Percentiles rank a stretch among this genome's conserved stretches.
Evolutionary conservation across 2,329 filamentous ascomycete genomes (phyloP).

Genomic region (Stemphylium beticola): DNA sequence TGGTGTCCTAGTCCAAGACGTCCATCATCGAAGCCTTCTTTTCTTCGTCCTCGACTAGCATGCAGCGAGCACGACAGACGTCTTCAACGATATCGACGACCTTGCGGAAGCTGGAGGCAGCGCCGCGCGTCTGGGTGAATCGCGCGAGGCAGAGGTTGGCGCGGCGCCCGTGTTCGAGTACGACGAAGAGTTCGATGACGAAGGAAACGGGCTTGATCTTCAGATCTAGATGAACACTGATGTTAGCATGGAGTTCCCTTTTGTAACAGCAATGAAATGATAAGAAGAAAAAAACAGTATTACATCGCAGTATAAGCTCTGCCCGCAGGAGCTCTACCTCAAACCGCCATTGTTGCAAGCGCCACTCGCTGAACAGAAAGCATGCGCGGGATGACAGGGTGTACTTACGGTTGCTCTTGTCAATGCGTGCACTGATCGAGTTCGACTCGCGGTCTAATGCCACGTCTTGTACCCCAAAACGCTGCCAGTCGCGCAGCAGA

Average conservation of each 20-base stretch:
- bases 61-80: slow-evolving; percentile 67
- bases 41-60: slow-evolving; percentile 68
- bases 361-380: slow-evolving; percentile 26
- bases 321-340: slow-evolving; percentile 25
- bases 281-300: slow-evolving; percentile 18
- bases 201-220: slow-evolving; percentile 88
- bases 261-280: not conserved
- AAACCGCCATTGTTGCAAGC: slow-evolving; percentile 20
- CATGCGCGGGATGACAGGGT: slow-evolving; percentile 6
- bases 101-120: slow-evolving; percentile 84
- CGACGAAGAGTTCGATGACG: slow-evolving; percentile 84
- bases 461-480: slow-evolving; percentile 81
- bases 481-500: slow-evolving; percentile 78
- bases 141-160: slow-evolving; percentile 79
- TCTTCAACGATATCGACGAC: slow-evolving; percentile 78
- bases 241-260: slow-evolving; percentile 13
- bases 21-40: slow-evolving; percentile 54
- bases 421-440: slow-evolving; percentile 79
- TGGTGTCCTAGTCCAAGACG: slow-evolving; percentile 40
- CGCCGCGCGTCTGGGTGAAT: slow-evolving; percentile 90
- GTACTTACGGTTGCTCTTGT: slow-evolving; percentile 76
- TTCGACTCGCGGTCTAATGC: slow-evolving; percentile 79
- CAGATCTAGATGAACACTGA: slow-evolving; percentile 62
- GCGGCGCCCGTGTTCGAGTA: slow-evolving; percentile 82
- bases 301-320: slow-evolving; percentile 24